These are phyloP conservation scores for Hydnum rufescens DNA, from an alignment of 768 basidiomycete species.

Conservation along the genomic window DNA sequence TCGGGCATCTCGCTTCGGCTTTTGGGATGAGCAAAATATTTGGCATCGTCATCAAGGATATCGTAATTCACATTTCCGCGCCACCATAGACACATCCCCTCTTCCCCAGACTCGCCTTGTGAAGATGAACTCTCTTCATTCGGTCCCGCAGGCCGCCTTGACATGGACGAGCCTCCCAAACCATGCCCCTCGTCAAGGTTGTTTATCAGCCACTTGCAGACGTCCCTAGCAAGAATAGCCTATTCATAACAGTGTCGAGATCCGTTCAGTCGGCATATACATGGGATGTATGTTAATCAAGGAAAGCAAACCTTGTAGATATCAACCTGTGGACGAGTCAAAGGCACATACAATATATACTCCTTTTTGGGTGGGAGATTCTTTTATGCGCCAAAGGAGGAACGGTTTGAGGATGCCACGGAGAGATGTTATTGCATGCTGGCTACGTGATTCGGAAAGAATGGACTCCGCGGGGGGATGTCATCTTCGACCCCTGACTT, in stretches of 20 bases:
- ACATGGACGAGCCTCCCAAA: background rate
- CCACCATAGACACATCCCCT: constrained; percentile 11
- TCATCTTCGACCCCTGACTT: constrained; percentile 46
- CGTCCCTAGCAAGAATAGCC: constrained; percentile 45
- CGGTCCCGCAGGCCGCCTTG: background rate
- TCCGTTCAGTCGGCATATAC: too few relatives aligned
- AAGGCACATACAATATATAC: constrained; percentile 82
- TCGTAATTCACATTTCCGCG: constrained; percentile 29
- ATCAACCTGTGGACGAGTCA: constrained; percentile 65
- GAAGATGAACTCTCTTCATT: constrained; percentile 11
- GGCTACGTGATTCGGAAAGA: constrained; percentile 37
- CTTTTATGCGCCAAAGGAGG: constrained; percentile 77
- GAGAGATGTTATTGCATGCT: constrained; percentile 52
- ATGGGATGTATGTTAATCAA: too few relatives aligned
- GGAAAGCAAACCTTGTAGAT: constrained; percentile 46
- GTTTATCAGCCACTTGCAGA: constrained; percentile 31
- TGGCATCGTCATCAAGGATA: constrained; percentile 38
- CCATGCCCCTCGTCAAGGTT: constrained; percentile 20
- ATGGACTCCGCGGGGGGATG: constrained; percentile 10
- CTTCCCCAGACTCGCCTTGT: constrained; percentile 16
- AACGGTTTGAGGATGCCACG: constrained; percentile 92
- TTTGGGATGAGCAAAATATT: constrained; percentile 44
- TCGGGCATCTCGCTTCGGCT: constrained; percentile 18
- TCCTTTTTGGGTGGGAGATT: constrained; percentile 85
- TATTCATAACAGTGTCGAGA: too few relatives aligned